Conservation (phyloP, 2,329 filamentous ascomycete genomes). For the Penicillium sp. region DNA sequence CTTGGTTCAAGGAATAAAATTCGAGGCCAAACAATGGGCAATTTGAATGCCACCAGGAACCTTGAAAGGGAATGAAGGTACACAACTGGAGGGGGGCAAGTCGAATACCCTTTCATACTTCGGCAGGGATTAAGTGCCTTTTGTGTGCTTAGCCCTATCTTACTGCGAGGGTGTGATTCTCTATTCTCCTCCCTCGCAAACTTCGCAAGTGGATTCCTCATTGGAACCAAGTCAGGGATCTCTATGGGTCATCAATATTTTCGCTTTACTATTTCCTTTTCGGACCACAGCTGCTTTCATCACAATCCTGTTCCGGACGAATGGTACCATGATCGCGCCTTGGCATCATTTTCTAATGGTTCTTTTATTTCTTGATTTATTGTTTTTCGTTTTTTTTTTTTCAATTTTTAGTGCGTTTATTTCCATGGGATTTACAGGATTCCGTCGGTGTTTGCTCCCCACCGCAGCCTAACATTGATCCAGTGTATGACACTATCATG, state of each 20-base stretch:
- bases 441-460: neutral
- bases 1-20: neutral
- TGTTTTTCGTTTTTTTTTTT: neutral
- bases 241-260: neutral
- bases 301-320: neutral
- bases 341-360: neutral
- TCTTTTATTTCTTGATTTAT: neutral
- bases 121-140: neutral
- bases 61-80: neutral
- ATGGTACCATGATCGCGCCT: neutral
- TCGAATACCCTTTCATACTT: neutral
- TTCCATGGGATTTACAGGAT: neutral
- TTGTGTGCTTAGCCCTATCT: conserved; percentile 1
- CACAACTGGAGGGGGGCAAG: neutral
- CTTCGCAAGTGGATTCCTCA: neutral
- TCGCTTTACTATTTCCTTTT: neutral
- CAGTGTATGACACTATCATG: conserved; percentile 7
- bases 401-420: neutral
- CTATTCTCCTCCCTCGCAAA: neutral
- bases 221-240: neutral
- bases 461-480: neutral
- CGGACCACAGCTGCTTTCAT: neutral
- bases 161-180: conserved; percentile 1
- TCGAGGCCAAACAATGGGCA: neutral
- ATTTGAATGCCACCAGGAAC: neutral